phyloP scores from a whole-genome alignment of 2,329 filamentous ascomycete species.

The Claviceps monticola region DNA sequence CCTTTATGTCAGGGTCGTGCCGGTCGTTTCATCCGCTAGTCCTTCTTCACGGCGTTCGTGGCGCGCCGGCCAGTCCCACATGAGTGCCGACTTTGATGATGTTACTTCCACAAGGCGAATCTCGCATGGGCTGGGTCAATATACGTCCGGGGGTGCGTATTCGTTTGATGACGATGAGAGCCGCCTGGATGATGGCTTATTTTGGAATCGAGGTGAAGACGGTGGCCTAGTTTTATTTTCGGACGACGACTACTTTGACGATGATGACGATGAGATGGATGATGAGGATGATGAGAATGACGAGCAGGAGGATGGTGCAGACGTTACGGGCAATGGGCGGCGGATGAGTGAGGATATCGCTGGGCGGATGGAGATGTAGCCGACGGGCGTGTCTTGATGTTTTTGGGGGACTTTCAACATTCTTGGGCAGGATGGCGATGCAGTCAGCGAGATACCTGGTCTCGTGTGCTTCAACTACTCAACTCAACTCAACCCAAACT shows the following conservation, averaged over 20 bases:
- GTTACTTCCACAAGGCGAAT: conserved; percentile 52
- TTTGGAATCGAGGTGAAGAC: conserved; percentile 46
- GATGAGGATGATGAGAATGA: conserved; percentile 32
- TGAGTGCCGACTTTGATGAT: conserved; percentile 21
- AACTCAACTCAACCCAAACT: too few species aligned
- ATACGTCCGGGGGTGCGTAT: conserved; percentile 33
- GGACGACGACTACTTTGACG: conserved; percentile 36
- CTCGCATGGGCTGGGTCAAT: conserved; percentile 74
- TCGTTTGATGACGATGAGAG: conserved; percentile 34
- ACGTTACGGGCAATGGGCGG: conserved; percentile 29
- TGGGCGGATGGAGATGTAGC: conserved; percentile 46
- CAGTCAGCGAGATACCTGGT: too few species aligned
- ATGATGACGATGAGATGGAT: conserved; percentile 14
- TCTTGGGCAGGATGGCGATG: too few species aligned
- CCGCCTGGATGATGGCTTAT: conserved; percentile 33
- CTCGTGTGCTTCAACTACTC: too few species aligned
- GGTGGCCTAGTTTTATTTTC: conserved; percentile 41
- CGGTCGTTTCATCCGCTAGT: conserved; percentile 52
- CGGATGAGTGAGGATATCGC: conserved; percentile 51
- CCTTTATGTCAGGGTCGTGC: conserved; percentile 81
- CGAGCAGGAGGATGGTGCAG: conserved; percentile 21
- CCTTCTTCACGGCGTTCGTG: conserved; percentile 28
- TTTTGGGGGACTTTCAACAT: too few species aligned
- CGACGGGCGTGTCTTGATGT: background rate
- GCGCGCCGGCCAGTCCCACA: conserved; percentile 15